phyloP scores from a whole-genome alignment of 805 yeast genomes.

The Wickerhamiella spandovensis region DNA sequence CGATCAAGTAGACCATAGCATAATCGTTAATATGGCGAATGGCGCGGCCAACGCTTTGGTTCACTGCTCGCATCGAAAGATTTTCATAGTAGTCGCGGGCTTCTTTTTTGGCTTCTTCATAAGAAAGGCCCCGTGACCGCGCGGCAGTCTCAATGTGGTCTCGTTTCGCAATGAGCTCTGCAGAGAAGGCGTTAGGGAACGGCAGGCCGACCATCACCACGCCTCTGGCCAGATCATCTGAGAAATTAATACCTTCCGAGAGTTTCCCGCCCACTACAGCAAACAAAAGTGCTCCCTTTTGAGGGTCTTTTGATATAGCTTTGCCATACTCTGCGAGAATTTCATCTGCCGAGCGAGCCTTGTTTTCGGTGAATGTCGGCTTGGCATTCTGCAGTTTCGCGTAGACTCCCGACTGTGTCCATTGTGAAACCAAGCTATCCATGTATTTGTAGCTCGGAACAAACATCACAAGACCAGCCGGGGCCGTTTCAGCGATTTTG shows the following conservation, averaged over 20 bases:
- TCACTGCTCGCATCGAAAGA: conserved; percentile 79
- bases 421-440: conserved; percentile 33
- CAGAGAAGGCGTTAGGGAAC: conserved; percentile 71
- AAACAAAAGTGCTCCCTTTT: conserved; percentile 50
- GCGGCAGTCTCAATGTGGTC: conserved; percentile 45
- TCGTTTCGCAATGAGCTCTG: conserved; percentile 63
- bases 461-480: conserved; percentile 68
- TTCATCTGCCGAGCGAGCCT: conserved; percentile 30
- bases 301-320: neutral
- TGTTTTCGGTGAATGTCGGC: conserved; percentile 40
- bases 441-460: conserved; percentile 76
- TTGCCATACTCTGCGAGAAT: conserved; percentile 36
- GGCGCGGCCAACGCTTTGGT: conserved; percentile 86
- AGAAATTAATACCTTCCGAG: conserved; percentile 88
- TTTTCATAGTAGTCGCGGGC: conserved; percentile 63
- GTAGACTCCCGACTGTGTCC: conserved; percentile 33
- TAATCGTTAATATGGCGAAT: conserved; percentile 75
- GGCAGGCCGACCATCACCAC: conserved; percentile 83
- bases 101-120: conserved; percentile 21
- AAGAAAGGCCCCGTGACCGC: conserved; percentile 35
- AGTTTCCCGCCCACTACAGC: conserved; percentile 88
- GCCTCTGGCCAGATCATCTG: conserved; percentile 76
- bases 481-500: conserved; percentile 34
- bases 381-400: conserved; percentile 25
- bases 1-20: conserved; percentile 60